phyloP scores from a whole-genome alignment of 2,329 filamentous ascomycete genomes.

The Penicillium olsonii region DNA sequence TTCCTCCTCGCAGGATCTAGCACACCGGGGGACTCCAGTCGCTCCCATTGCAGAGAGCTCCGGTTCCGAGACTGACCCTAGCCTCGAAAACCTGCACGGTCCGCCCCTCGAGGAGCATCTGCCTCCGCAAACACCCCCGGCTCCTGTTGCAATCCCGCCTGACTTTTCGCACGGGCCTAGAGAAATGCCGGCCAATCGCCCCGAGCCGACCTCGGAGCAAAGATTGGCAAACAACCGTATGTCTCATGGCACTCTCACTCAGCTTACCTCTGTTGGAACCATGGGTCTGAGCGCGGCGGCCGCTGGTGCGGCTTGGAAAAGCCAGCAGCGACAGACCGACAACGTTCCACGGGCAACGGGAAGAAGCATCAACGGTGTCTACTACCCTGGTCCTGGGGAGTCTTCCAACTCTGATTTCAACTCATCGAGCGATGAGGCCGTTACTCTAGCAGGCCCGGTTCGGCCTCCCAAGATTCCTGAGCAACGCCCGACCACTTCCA shows the following conservation, averaged over 20 bases:
- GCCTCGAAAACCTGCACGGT: conserved; percentile 16
- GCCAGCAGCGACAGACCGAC: conserved; percentile 22
- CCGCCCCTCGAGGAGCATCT: conserved; percentile 38
- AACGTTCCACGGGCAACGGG: conserved; percentile 10
- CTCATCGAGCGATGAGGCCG: conserved; percentile 18
- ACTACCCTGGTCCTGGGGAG: neutral
- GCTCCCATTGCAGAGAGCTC: conserved; percentile 37
- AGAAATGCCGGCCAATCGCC: conserved; percentile 67
- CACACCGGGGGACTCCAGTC: conserved; percentile 25
- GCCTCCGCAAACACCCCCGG: conserved; percentile 62
- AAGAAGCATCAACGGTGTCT: neutral
- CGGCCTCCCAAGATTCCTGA: conserved; percentile 23
- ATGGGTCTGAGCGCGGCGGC: conserved; percentile 44
- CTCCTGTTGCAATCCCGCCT: conserved; percentile 76
- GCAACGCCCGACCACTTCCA: conserved; percentile 18
- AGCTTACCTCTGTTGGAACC: conserved; percentile 71
- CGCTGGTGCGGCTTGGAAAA: conserved; percentile 38
- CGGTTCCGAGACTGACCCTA: conserved; percentile 43
- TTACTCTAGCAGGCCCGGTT: conserved; percentile 28
- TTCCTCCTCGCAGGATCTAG: conserved; percentile 40
- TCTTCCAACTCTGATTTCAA: conserved; percentile 7
- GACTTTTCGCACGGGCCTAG: conserved; percentile 75
- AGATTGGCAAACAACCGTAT: conserved; percentile 81
- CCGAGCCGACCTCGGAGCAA: conserved; percentile 74
- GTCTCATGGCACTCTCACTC: conserved; percentile 76